phyloP scores from a whole-genome alignment of 768 basidiomycete species.

The Solioccasus polychromus region DNA sequence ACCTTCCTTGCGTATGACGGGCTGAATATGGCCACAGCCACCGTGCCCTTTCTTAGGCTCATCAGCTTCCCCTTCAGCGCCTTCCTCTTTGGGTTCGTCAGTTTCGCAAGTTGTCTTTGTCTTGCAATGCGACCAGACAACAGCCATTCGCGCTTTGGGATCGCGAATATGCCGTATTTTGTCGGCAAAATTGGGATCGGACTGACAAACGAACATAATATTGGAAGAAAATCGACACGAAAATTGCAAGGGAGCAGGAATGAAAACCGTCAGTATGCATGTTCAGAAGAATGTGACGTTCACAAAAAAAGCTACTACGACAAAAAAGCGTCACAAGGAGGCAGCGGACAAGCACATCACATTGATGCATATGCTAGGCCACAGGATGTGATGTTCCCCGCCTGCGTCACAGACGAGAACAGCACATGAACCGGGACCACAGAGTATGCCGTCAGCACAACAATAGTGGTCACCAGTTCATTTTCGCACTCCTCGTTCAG shows the following conservation, averaged over 20 bases:
- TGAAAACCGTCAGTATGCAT: constrained; percentile 61
- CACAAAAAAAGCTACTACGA: constrained; percentile 27
- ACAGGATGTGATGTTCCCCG: constrained; percentile 39
- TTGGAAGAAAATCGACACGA: constrained; percentile 25
- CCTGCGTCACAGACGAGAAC: constrained; percentile 73
- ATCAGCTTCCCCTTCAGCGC: constrained; percentile 56
- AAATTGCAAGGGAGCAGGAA: constrained; percentile 41
- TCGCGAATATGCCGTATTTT: constrained; percentile 85
- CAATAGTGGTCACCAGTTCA: constrained; percentile 21
- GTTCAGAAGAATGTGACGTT: constrained; percentile 30
- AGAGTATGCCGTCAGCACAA: constrained; percentile 26
- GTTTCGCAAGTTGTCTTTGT: constrained; percentile 85
- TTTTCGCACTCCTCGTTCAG: constrained; percentile 93
- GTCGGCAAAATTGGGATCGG: constrained; percentile 80
- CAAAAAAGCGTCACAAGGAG: constrained; percentile 55
- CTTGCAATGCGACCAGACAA: constrained; percentile 86
- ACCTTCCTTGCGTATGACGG: constrained; percentile 88
- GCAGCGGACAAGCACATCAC: constrained; percentile 46
- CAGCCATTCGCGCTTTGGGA: constrained; percentile 82
- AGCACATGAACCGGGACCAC: constrained; percentile 28
- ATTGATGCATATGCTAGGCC: constrained; percentile 59
- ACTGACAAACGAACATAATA: constrained; percentile 46
- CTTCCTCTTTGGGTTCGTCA: constrained; percentile 86
- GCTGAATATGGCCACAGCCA: constrained; percentile 95
- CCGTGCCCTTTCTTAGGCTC: constrained; percentile 90